Conservation (phyloP, 352 stramenopile genomes). For the Globisporangium yorkense region DNA sequence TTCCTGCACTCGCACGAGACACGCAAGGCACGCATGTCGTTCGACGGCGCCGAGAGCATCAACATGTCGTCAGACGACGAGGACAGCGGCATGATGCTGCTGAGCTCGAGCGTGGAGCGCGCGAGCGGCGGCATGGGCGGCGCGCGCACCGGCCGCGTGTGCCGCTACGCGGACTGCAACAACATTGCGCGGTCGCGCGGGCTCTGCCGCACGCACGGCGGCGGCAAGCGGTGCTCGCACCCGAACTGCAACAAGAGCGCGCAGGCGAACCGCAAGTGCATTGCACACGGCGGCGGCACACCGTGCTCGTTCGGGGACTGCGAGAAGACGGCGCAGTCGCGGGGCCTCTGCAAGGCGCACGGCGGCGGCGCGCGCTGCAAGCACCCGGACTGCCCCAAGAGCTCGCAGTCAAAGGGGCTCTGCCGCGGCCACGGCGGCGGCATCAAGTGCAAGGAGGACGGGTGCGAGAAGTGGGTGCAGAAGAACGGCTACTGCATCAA, state of each 20-base stretch:
- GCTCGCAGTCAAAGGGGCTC: constrained; percentile 75
- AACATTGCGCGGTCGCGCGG: constrained; percentile 80
- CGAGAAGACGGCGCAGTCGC: constrained; percentile 83
- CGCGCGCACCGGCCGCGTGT: constrained; percentile 62
- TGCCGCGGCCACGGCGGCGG: constrained; percentile 78
- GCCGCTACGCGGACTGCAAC: constrained; percentile 77
- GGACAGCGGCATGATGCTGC: constrained; percentile 57
- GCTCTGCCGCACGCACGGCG: constrained; percentile 69
- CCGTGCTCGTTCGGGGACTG: constrained; percentile 83
- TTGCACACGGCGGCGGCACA: constrained; percentile 78
- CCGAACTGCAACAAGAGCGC: constrained; percentile 83
- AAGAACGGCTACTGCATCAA: constrained; percentile 90
- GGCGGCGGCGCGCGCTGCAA: constrained; percentile 78
- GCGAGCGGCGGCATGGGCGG: constrained; percentile 13
- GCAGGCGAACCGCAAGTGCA: constrained; percentile 87
- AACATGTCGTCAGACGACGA: constrained; percentile 68
- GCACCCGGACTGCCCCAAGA: constrained; percentile 82
- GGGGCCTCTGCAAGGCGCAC: constrained; percentile 80
- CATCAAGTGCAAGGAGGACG: constrained; percentile 84
- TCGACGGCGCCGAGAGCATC: constrained; percentile 50
- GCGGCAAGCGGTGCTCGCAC: constrained; percentile 76
- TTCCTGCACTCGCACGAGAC: constrained; percentile 45
- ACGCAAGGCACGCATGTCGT: constrained; percentile 45
- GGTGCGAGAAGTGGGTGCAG: constrained; percentile 87
- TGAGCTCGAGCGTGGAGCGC: constrained; percentile 66